These are phyloP conservation scores for Ceratobasidium sp. DNA, from an alignment of 1,284 basidiomycete species.

Conservation along the genomic window DNA sequence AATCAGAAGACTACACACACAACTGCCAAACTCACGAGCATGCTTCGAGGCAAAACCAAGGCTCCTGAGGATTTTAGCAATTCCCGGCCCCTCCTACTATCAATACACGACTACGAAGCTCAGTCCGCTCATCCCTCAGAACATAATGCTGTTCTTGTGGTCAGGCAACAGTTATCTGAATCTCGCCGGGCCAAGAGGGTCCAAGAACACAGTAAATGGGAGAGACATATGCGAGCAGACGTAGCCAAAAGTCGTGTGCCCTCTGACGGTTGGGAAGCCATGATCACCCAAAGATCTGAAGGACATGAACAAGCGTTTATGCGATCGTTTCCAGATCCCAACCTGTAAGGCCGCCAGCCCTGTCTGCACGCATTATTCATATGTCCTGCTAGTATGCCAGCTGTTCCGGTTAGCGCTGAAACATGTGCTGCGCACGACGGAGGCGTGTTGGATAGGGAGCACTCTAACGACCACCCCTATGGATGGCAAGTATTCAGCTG, in stretches of 20 bases:
- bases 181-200: not conserved
- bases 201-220: slow-evolving; percentile 6
- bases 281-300: not conserved
- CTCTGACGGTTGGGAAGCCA: slow-evolving; percentile 16
- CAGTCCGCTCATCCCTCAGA: slow-evolving; percentile 46
- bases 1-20: slow-evolving; percentile 21
- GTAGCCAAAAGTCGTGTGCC: slow-evolving; percentile 1
- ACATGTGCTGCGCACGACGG: slow-evolving; percentile 18
- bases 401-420: slow-evolving; percentile 14
- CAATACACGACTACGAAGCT: slow-evolving; percentile 41
- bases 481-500: slow-evolving; percentile 14
- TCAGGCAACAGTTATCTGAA: slow-evolving; percentile 17
- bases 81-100: slow-evolving; percentile 41
- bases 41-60: slow-evolving; percentile 34
- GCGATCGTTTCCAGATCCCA: not conserved
- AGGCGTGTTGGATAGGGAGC: slow-evolving; percentile 9
- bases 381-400: not conserved
- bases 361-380: not conserved
- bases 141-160: slow-evolving; percentile 44
- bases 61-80: slow-evolving; percentile 31
- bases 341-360: slow-evolving; percentile 1
- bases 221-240: not conserved
- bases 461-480: not conserved
- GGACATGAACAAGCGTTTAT: slow-evolving; percentile 12
- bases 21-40: not conserved